Evolutionary conservation across 495 filamentous ascomycete species (phyloP).

Genomic region (Pyronema domesticum): DNA sequence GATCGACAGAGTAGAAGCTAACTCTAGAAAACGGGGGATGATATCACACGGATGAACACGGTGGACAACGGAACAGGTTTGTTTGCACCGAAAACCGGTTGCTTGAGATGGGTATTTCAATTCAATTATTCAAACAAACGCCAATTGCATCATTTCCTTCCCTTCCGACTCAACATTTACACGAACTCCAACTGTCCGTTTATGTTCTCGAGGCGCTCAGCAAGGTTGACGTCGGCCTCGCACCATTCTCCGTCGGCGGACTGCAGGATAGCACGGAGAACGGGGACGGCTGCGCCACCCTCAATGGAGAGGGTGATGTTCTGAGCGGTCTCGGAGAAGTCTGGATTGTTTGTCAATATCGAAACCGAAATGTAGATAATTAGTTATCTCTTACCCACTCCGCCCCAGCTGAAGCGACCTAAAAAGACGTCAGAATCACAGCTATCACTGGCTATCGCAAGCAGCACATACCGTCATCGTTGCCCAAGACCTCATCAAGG

Average conservation of each 20-base stretch:
- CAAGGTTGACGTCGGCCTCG: conserved; percentile 28
- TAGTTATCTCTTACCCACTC: conserved; percentile 1
- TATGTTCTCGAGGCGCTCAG: conserved; percentile 29
- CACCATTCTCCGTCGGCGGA: conserved; percentile 19
- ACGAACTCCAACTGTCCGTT: conserved; percentile 25
- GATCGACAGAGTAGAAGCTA: too few relatives aligned
- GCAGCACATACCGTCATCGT: conserved; percentile 25
- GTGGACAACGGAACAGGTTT: too few relatives aligned
- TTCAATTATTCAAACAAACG: too few relatives aligned
- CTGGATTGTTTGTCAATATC: neutral
- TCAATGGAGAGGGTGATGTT: conserved; percentile 25
- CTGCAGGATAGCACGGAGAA: conserved; percentile 27
- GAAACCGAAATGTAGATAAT: neutral
- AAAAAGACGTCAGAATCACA: neutral
- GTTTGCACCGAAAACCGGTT: too few relatives aligned
- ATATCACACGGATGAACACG: too few relatives aligned
- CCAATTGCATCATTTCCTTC: too few relatives aligned
- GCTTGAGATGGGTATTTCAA: too few relatives aligned
- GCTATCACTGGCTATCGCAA: neutral
- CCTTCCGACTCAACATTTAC: neutral
- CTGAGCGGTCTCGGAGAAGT: conserved; percentile 26
- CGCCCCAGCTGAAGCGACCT: conserved; percentile 31
- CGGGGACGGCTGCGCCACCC: conserved; percentile 25
- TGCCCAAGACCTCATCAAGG: conserved; percentile 27
- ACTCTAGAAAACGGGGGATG: too few relatives aligned